Conservation (phyloP, 1,284 basidiomycete species). For the Phylloboletellus chloephorus region DNA sequence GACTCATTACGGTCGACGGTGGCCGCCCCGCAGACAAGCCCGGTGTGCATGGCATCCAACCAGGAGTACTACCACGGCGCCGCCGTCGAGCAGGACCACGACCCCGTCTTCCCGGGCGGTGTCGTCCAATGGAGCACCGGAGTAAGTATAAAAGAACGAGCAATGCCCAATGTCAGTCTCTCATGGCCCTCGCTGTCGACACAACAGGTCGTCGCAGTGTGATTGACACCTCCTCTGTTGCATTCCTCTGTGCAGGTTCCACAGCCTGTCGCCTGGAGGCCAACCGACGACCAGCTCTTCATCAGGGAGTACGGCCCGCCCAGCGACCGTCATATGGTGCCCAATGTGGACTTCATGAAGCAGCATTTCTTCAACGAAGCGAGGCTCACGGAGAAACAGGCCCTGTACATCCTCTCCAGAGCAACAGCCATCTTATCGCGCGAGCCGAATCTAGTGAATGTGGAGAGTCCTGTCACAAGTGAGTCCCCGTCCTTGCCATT, state of each 20-base stretch:
- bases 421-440: conserved; percentile 70
- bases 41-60: conserved; percentile 21
- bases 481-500: conserved; percentile 30
- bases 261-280: conserved; percentile 17
- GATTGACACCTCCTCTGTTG: conserved; percentile 21
- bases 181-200: conserved; percentile 15
- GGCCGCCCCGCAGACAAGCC: no score
- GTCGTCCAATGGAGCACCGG: conserved; percentile 25
- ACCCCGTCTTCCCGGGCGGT: conserved; percentile 31
- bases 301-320: conserved; percentile 27
- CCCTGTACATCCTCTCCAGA: conserved; percentile 78
- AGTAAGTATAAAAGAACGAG: conserved; percentile 24
- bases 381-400: conserved; percentile 80
- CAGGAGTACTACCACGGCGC: conserved; percentile 23
- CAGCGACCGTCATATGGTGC: conserved; percentile 32
- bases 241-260: conserved; percentile 20
- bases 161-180: conserved; percentile 29
- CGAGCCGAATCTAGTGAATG: conserved; percentile 88
- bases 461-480: conserved; percentile 94
- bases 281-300: conserved; percentile 29
- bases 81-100: conserved; percentile 23
- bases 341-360: conserved; percentile 84
- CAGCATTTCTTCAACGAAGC: conserved; percentile 94
- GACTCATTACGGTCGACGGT: no score
- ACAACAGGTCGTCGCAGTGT: conserved; percentile 18